phyloP scores from a whole-genome alignment of 139 green algal genomes.

The Auxenochlorella pyrenoidosa region DNA sequence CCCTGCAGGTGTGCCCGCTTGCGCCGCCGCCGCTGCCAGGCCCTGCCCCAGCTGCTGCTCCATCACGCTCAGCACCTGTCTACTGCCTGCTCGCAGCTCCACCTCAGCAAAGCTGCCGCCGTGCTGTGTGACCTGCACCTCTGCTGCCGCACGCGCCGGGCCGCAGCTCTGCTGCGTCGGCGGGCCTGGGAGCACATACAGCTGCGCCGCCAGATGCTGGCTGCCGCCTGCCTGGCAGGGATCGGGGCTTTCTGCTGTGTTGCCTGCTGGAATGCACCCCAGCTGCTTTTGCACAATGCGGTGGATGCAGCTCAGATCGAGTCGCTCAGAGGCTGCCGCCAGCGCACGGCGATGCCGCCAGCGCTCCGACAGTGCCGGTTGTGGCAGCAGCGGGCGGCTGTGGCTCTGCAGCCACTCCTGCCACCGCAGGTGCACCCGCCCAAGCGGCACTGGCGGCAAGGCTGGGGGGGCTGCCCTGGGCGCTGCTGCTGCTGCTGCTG shows the following conservation, averaged over 20 bases:
- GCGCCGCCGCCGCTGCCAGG: background rate
- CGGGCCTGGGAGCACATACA: background rate
- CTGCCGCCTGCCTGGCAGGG: background rate
- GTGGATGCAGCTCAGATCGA: background rate
- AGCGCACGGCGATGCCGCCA: background rate
- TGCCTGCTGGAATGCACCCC: background rate
- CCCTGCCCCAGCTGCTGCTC: background rate
- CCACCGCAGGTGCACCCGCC: slow-evolving; percentile 13
- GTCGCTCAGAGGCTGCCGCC: background rate
- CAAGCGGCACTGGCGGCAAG: background rate
- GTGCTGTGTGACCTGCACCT: slow-evolving; percentile 10
- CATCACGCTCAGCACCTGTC: background rate
- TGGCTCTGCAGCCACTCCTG: slow-evolving; percentile 20
- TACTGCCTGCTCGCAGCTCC: background rate
- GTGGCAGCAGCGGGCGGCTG: too few relatives aligned
- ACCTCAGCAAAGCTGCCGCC: slow-evolving; percentile 17
- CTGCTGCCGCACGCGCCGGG: background rate
- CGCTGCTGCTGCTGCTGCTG: slow-evolving; percentile 4
- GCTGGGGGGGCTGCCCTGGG: background rate
- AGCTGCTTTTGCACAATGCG: slow-evolving; percentile 15
- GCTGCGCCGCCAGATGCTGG: background rate
- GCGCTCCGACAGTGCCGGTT: background rate
- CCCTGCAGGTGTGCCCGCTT: background rate
- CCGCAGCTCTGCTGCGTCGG: background rate
- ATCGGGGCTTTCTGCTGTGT: too few relatives aligned